phyloP scores from a whole-genome alignment of 2,329 filamentous ascomycete genomes.

The Myriosclerotinia scirpicola region DNA sequence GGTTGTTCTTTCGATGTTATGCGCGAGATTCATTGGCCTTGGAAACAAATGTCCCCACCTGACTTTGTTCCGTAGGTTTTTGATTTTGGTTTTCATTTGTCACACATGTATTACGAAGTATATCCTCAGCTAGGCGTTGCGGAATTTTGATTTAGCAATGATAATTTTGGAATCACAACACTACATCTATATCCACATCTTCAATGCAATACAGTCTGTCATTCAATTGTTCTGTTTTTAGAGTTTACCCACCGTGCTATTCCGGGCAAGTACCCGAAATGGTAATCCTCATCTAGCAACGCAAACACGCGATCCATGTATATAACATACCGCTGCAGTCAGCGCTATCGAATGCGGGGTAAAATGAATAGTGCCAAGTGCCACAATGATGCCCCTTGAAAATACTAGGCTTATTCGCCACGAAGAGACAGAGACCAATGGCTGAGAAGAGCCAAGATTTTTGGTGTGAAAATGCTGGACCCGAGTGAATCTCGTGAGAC shows the following conservation, averaged over 20 bases:
- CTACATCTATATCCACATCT: background rate
- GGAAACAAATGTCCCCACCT: constrained; percentile 21
- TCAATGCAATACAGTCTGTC: background rate
- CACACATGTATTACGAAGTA: background rate
- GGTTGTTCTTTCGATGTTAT: constrained; percentile 20
- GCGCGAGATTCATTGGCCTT: constrained; percentile 22
- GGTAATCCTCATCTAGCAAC: background rate
- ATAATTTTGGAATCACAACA: background rate
- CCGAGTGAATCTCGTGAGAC: constrained; percentile 4
- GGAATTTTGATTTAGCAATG: constrained; percentile 8
- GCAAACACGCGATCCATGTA: background rate
- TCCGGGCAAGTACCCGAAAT: background rate
- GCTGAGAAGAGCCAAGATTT: background rate
- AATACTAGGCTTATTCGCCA: background rate
- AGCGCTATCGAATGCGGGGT: constrained; percentile 12
- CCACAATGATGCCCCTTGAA: background rate
- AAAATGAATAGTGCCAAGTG: background rate
- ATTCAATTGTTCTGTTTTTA: background rate
- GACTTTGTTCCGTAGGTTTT: constrained; percentile 17
- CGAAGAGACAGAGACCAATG: background rate
- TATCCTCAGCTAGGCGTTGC: constrained; percentile 14
- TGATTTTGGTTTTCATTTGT: background rate
- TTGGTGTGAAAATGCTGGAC: background rate
- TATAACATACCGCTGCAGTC: constrained; percentile 4
- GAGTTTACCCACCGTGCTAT: background rate